Percentiles rank a stretch among this genome's conserved stretches.
These are phyloP conservation scores for Trypanosoma scelopori DNA, from an alignment of 208 protist genomes.

Conservation along the genomic window DNA sequence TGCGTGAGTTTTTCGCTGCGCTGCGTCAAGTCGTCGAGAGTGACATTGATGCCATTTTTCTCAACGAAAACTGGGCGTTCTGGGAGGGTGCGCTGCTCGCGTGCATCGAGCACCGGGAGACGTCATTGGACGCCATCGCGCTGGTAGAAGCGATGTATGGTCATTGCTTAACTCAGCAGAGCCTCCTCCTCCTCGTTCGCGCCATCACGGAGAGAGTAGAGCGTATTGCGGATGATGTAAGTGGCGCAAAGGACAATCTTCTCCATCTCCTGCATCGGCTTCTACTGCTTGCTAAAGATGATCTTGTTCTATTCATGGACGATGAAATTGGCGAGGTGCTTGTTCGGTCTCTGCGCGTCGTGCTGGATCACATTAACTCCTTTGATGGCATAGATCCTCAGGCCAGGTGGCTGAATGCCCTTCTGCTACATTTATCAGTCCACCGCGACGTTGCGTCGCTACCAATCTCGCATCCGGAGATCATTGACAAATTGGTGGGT, in stretches of 20 bases:
- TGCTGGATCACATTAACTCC: slow-evolving; percentile 26
- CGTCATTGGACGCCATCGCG: neutral
- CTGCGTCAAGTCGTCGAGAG: slow-evolving; percentile 18
- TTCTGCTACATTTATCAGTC: slow-evolving; percentile 39
- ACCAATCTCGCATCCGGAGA: slow-evolving; percentile 4
- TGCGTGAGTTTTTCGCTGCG: slow-evolving; percentile 33
- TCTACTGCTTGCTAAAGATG: slow-evolving; percentile 6
- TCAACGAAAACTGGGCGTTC: slow-evolving; percentile 17
- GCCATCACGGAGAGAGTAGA: slow-evolving; percentile 4
- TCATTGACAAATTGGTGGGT: slow-evolving; percentile 3
- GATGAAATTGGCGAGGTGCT: slow-evolving; percentile 18
- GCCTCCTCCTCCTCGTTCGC: slow-evolving; percentile 14
- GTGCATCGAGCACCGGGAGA: slow-evolving; percentile 10
- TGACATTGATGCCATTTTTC: slow-evolving; percentile 2
- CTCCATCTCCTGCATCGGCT: slow-evolving; percentile 18
- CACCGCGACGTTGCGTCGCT: slow-evolving; percentile 18
- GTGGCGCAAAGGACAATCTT: neutral
- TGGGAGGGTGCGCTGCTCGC: slow-evolving; percentile 6
- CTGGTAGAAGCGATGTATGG: slow-evolving; percentile 8
- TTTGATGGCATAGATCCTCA: slow-evolving; percentile 38
- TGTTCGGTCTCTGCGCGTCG: slow-evolving; percentile 16
- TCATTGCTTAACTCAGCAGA: slow-evolving; percentile 1
- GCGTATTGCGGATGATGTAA: neutral
- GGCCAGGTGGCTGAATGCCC: slow-evolving; percentile 43
- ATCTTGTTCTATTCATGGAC: slow-evolving; percentile 14